Evolutionary conservation across 2,329 filamentous ascomycete species (phyloP), one percentile per base, ranked within the genome.

Genomic region (Aspergillus fumigatiaffinis): DNA sequence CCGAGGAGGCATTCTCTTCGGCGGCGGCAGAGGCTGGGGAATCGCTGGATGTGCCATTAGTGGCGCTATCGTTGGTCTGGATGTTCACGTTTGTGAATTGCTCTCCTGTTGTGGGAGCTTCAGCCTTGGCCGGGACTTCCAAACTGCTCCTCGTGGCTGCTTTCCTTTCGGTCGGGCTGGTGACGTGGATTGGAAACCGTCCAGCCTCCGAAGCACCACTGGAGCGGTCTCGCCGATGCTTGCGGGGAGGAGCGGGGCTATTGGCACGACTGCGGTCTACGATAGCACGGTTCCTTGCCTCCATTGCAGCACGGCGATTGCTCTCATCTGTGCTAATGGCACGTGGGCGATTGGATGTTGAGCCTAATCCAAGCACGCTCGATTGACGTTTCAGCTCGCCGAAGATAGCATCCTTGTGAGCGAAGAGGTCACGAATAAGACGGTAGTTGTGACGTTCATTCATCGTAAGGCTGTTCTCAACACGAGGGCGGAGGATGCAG

Each of bases 271-370:
- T 88, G 53, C 91, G 85, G 64, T 80, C 85, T 35, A 82, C 84
- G 60, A 93, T 83, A 52, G 91, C 91, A 60, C 91, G 87, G 72
- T 91, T 90, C 53, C 94, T 87, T 72, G 96, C 94, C 76, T 97
- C 93, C 86, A 96, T 93, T 64, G 96, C 87, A 48, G 91, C 91
- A 68, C 92, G 91, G 59, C 94, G 89, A 75, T 95, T 95, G 77
- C 91, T 95, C 80, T 99, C 94, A 71, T 99, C 92, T 0, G 92
- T 96, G 72, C 91, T 95, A 68, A 97, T 90, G 29, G 92, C 92
- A 50, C 94, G 88, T 25, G 90, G 89, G 46, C 91, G 87, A 65
- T 76, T 77, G 51, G 79, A 79, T n/a, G 80, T 79, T 44, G 79
- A 77, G 1, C 87, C 87, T 47, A 70, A 55, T 3, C 68, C 71